Conservation (phyloP, 768 basidiomycete genomes). For the Mycena floridula region DNA sequence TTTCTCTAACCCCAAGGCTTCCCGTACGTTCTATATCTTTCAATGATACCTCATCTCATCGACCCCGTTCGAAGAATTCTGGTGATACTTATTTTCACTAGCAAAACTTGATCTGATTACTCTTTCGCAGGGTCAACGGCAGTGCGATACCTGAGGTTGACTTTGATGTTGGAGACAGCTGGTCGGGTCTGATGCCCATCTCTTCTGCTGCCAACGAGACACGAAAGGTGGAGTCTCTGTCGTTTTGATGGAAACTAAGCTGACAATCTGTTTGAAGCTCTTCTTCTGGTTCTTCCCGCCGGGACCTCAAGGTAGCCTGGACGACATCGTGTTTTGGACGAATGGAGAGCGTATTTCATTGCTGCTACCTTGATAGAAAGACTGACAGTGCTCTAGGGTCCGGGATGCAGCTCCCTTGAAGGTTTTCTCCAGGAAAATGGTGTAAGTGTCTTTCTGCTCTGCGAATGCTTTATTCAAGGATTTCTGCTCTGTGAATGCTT, state of each 20-base stretch:
- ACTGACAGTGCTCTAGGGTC: constrained; percentile 1
- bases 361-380: background rate
- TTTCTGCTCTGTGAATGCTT: background rate
- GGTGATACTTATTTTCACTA: too few species aligned
- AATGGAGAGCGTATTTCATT: too few species aligned
- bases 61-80: too few species aligned
- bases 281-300: constrained; percentile 87
- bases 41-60: background rate
- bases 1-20: constrained; percentile 61
- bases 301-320: constrained; percentile 61
- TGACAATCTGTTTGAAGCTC: constrained; percentile 33
- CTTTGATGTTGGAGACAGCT: constrained; percentile 72
- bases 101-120: too few species aligned
- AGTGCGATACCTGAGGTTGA: constrained; percentile 58
- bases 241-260: background rate
- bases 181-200: constrained; percentile 71
- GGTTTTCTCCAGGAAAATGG: background rate
- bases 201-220: constrained; percentile 55
- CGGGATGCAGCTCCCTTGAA: background rate
- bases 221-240: constrained; percentile 41
- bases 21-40: constrained; percentile 31
- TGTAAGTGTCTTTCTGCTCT: background rate
- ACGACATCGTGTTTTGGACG: constrained; percentile 79
- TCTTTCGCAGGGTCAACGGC: constrained; percentile 66
- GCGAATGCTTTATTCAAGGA: background rate